Base-by-base conservation (phyloP, 176 grass and related monocot species). In the Panicum miliaceum region DNA sequence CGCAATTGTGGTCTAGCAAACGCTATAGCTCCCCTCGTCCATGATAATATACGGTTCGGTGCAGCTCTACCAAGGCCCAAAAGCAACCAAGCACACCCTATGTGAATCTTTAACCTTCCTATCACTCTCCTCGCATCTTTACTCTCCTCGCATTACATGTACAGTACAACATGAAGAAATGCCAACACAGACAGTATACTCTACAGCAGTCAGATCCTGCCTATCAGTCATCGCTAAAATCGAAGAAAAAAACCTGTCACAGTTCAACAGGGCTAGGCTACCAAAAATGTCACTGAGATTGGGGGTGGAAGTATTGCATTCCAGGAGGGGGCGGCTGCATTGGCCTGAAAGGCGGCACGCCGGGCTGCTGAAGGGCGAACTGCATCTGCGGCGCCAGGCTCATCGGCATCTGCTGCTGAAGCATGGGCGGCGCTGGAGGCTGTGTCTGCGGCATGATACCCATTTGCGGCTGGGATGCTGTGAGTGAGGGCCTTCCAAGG, bases 271-370 rank as follows among this genome's bases (percentile, higher is more conserved):
- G 45, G 68, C 35, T 79, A 36, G 29, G 40, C 84, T 85, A 88
- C 71, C 85, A 82, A 82, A 84, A 85, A 73, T 88, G 80, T 95
- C 87, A 91, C 71, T 90, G 80, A 82, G 80, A 88, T 46, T 89
- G 87, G 80, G 91, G 89, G 61, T 90, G 91, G 65, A 96, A 99
- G 75, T 90, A 99, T 37, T 87, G 82, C 89, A 96, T 96, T 64
- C 96, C 87, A 66, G 91, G 86, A 58, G 92, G 86, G 0, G 91
- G 84, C 1, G 91, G 81, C 67, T 97, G 95, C 86, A 94, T 82
- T 19, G 90, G 90, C 76, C 92, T 90, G 88, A 91, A 97, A 84
- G 78, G 68, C 5, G 88, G 87, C 1, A 63, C 75, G 1, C 81
- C 89, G 1, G 93, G 78, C 52, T 90, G 93, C 56, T 92, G 93